Base-by-base conservation (phyloP, 2,329 filamentous ascomycete species). In the Huntiella abstrusa region DNA sequence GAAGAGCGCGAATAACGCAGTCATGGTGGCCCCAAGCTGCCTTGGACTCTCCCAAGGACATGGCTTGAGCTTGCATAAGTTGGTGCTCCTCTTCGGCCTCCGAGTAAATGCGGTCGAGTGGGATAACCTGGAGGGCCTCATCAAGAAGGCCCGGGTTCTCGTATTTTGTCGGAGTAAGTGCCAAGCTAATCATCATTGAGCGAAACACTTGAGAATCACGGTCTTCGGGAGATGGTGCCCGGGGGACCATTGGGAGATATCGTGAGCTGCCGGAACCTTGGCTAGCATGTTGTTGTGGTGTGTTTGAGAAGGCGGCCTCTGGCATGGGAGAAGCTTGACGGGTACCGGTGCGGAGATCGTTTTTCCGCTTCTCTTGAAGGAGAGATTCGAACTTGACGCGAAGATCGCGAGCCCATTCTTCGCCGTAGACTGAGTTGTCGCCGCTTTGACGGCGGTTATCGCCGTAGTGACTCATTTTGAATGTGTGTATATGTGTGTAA, bases 21-120 rank as follows among this genome's bases (percentile, higher is more conserved):
- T 98, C 91, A 62, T 96, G 88, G 59, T 96, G 95, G 48, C 87
- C 88, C 88, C 88, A 96, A 66, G 86, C 81, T 1, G 87, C 75
- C 59, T 82, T 81, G 53, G 79, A 83, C 48, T 82, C 76, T 15
- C 83, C 83, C 65, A 94, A 77, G 54, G 85, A 93, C 58, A 82
- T 82, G 32, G 88, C 88, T 61, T 93, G 79, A 33, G 85, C 91
- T 57, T 82, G 77, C 54, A 93, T 68, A 28, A 95, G 78, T 59
- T 95, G 85, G 53, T 75, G 77, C 62, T 96, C 87, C 60, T 96
- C 88, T 59, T 96, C 86, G 45, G 91, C 91, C 59, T 95, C 86
- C 53, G 80, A 73, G 62, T 96, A 96, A 55, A 98, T 84, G 54
- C 84, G 76, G 58, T 95, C 85, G 28, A 96, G 67, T 0, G 88